Evolutionary conservation across 352 stramenopile genomes (phyloP).

Genomic region (Pythium grandisporangium): DNA sequence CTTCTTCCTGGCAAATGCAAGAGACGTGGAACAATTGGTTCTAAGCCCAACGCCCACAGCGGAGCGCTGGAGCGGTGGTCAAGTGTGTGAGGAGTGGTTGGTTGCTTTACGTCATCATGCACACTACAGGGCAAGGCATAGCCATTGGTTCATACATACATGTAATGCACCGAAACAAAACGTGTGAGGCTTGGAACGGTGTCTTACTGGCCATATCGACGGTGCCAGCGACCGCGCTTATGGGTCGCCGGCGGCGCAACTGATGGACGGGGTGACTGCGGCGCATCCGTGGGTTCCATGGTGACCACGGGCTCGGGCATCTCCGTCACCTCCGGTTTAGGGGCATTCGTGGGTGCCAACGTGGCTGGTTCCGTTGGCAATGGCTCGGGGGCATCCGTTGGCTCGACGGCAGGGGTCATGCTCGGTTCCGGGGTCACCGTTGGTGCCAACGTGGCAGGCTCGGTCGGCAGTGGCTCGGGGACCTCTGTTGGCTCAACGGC

Average conservation of each 20-base stretch:
- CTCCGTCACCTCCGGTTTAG: background rate
- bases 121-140: no score
- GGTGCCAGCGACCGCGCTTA: background rate
- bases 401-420: background rate
- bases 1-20: no score
- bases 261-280: no score
- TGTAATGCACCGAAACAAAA: background rate
- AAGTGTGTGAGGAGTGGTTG: background rate
- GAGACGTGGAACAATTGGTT: no score
- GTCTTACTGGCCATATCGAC: background rate
- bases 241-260: background rate
- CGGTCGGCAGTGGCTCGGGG: no score
- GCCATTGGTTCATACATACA: no score
- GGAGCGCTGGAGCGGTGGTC: background rate
- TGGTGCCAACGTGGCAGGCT: background rate
- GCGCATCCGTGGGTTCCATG: no score
- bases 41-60: background rate
- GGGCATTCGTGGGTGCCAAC: background rate
- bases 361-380: background rate
- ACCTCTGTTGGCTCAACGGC: background rate
- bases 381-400: background rate
- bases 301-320: background rate
- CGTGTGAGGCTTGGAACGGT: background rate
- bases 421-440: background rate
- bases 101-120: background rate